Percentiles rank a stretch among this genome's conserved stretches.
phyloP scores from a whole-genome alignment of 2,329 filamentous ascomycete genomes.

The Colletotrichum somersetense region DNA sequence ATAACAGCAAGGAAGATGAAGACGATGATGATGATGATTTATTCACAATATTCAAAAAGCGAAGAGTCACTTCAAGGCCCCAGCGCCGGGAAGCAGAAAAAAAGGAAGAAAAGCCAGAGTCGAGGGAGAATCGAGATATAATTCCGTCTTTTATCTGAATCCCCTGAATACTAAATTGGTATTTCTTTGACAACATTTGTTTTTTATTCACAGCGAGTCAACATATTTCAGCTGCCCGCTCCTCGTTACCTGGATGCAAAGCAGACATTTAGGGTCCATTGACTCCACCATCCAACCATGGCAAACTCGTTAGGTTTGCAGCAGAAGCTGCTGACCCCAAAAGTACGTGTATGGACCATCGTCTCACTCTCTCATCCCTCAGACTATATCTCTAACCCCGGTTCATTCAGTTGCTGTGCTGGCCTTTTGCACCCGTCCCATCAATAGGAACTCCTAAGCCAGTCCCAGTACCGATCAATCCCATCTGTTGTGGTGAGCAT shows the following conservation, averaged over 20 bases:
- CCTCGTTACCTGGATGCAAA: background rate
- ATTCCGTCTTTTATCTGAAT: constrained; percentile 39
- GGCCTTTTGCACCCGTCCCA: background rate
- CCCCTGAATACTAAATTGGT: background rate
- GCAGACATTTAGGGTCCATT: background rate
- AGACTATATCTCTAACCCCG: background rate
- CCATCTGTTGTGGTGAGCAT: background rate
- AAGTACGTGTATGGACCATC: background rate
- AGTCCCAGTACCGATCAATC: background rate
- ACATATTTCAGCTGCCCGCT: background rate
- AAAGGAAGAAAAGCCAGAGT: constrained; percentile 4
- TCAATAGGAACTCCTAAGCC: background rate
- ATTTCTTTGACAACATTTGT: background rate
- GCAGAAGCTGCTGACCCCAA: no score
- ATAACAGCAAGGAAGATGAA: background rate
- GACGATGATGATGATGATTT: constrained; percentile 38
- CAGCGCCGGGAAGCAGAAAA: constrained; percentile 38
- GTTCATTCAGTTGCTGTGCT: background rate
- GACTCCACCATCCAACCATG: no score
- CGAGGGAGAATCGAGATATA: constrained; percentile 42
- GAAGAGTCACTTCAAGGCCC: constrained; percentile 17
- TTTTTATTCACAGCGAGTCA: no score
- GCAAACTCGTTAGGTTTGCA: background rate
- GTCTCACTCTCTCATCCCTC: background rate
- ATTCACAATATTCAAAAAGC: constrained; percentile 38